These are phyloP conservation scores for Aspergillus haitiensis DNA, from an alignment of 495 filamentous ascomycete genomes.

Conservation along the genomic window DNA sequence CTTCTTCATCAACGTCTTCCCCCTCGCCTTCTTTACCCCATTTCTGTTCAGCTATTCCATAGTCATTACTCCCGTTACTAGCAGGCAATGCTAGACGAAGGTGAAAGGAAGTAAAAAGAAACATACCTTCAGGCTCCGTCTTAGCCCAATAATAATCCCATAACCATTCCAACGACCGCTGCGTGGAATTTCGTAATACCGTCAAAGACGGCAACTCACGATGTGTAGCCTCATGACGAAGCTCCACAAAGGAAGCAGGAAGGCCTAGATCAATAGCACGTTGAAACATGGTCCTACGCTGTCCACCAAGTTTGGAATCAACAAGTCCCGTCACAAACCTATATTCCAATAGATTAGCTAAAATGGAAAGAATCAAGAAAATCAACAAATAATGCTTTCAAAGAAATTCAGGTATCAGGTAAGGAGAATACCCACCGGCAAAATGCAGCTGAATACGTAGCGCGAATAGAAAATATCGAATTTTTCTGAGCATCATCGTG, in stretches of 20 bases:
- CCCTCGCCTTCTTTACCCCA: too few relatives aligned
- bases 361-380: neutral
- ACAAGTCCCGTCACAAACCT: conserved; percentile 92
- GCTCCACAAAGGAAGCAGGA: conserved; percentile 82
- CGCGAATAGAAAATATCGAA: conserved; percentile 54
- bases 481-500: conserved; percentile 58
- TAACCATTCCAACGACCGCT: conserved; percentile 76
- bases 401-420: neutral
- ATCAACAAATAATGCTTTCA: neutral
- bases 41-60: conserved; percentile 5
- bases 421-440: conserved; percentile 48
- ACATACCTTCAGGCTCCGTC: conserved; percentile 19
- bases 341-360: neutral
- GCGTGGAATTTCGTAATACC: conserved; percentile 63
- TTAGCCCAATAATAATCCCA: conserved; percentile 81
- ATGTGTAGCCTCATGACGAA: conserved; percentile 88
- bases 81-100: neutral
- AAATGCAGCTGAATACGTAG: conserved; percentile 60
- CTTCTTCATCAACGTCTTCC: too few relatives aligned
- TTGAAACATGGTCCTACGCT: conserved; percentile 76
- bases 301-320: conserved; percentile 68
- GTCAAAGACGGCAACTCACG: conserved; percentile 75
- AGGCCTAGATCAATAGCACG: conserved; percentile 73
- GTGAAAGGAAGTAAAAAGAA: neutral
- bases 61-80: conserved; percentile 7